Evolutionary conservation across 2,329 filamentous ascomycete genomes (phyloP).

Genomic region (Fusarium graminum): DNA sequence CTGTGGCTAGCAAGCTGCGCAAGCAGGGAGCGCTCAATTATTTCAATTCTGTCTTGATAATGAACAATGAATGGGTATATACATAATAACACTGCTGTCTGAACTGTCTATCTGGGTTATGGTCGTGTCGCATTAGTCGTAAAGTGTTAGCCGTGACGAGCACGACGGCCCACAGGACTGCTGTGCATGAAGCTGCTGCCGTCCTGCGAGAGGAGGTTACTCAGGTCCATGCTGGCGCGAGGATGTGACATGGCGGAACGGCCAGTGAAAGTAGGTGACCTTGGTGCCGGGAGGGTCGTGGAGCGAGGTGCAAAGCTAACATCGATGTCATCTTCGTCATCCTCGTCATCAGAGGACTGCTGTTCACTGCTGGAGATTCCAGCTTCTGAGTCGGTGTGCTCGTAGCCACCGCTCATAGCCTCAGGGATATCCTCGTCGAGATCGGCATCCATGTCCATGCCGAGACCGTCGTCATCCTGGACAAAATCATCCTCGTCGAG

Average conservation of each 20-base stretch:
- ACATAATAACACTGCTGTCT: slow-evolving; percentile 33
- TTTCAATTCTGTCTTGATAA: slow-evolving; percentile 38
- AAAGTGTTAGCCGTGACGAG: slow-evolving; percentile 45
- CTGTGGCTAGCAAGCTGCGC: slow-evolving; percentile 21
- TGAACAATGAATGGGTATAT: slow-evolving; percentile 42
- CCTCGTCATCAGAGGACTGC: slow-evolving; percentile 55
- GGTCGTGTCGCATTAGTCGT: slow-evolving; percentile 32
- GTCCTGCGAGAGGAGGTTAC: slow-evolving; percentile 67
- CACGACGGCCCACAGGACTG: slow-evolving; percentile 63
- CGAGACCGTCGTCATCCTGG: slow-evolving; percentile 50
- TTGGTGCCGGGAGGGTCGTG: slow-evolving; percentile 52
- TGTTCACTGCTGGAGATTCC: slow-evolving; percentile 67
- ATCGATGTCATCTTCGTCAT: slow-evolving; percentile 48
- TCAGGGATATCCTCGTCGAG: slow-evolving; percentile 79
- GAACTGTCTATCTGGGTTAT: slow-evolving; percentile 20
- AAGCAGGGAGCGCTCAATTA: slow-evolving; percentile 30
- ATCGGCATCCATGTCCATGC: slow-evolving; percentile 72
- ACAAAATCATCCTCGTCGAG: slow-evolving; percentile 73
- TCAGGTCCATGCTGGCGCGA: slow-evolving; percentile 68
- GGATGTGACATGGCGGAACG: slow-evolving; percentile 48
- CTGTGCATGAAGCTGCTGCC: slow-evolving; percentile 70
- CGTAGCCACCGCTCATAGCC: slow-evolving; percentile 73
- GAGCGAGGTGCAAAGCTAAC: slow-evolving; percentile 59
- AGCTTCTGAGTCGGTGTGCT: slow-evolving; percentile 82
- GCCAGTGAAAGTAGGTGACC: slow-evolving; percentile 55